Percentiles rank a stretch among this genome's conserved stretches.
phyloP scores from a whole-genome alignment of 2,329 filamentous ascomycete species.

The Fusarium nygamai region DNA sequence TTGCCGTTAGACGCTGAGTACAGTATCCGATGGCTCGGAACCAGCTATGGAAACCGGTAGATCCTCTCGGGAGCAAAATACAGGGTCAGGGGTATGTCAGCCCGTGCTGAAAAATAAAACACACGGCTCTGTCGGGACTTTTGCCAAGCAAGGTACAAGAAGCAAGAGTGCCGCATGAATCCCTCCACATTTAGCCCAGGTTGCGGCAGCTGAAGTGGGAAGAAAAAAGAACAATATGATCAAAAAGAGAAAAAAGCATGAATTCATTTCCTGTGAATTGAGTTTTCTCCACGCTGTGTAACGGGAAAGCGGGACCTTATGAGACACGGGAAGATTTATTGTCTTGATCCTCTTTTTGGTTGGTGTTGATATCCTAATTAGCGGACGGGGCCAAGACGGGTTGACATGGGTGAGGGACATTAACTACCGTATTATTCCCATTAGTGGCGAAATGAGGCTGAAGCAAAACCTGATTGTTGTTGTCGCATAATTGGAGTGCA shows the following conservation, averaged over 20 bases:
- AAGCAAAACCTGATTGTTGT: not conserved
- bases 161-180: not conserved
- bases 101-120: not conserved
- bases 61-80: fast-evolving
- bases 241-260: not conserved
- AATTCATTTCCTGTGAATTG: not conserved
- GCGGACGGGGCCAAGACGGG: not conserved
- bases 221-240: no score
- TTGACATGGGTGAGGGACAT: not conserved
- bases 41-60: no score
- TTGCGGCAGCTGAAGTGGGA: not conserved
- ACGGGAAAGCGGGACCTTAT: not conserved
- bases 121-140: not conserved
- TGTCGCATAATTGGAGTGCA: not conserved
- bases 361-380: not conserved
- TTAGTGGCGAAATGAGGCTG: not conserved
- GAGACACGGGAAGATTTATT: not conserved
- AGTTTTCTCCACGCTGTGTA: not conserved
- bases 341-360: not conserved
- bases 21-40: not conserved
- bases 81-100: not conserved
- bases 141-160: not conserved
- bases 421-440: not conserved
- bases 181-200: no score
- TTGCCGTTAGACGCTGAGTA: not conserved